Conservation (phyloP, 2,329 filamentous ascomycete genomes). For the Emmonsia crescens region DNA sequence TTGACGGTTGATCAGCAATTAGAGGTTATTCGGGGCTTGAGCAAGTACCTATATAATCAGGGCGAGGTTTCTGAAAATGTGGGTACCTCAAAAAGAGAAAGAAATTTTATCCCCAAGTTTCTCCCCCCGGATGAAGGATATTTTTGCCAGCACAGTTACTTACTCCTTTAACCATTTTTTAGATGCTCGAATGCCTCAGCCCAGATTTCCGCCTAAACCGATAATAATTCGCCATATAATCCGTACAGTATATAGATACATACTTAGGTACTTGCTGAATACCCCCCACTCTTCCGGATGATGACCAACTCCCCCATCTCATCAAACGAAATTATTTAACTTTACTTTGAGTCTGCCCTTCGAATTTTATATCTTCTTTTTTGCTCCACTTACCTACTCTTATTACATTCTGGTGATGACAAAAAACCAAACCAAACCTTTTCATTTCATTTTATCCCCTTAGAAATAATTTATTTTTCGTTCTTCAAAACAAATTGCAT, state of each 20-base stretch:
- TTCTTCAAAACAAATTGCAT: not conserved
- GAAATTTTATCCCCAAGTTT: not conserved
- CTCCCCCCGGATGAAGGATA: not conserved
- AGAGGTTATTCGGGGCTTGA: slow-evolving; percentile 56
- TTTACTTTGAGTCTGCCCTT: too few species aligned
- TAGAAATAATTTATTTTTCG: not conserved
- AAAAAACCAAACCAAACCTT: too few species aligned
- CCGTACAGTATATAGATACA: not conserved
- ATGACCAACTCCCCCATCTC: not conserved
- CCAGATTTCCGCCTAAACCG: slow-evolving; percentile 24
- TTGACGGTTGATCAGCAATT: slow-evolving; percentile 79
- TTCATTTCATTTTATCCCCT: too few species aligned
- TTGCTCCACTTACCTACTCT: not conserved
- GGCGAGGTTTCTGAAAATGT: slow-evolving; percentile 47
- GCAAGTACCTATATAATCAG: slow-evolving; percentile 55
- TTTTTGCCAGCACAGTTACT: slow-evolving; percentile 7
- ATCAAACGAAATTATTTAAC: not conserved
- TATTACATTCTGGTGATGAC: too few species aligned
- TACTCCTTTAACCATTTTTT: slow-evolving; percentile 7
- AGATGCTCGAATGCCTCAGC: slow-evolving; percentile 30
- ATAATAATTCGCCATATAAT: not conserved
- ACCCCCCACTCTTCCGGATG: not conserved
- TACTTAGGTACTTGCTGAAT: not conserved
- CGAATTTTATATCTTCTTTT: not conserved
- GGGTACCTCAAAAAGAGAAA: slow-evolving; percentile 15